phyloP scores from a whole-genome alignment of 2,329 filamentous ascomycete species.

The Xylaria hypoxylon region DNA sequence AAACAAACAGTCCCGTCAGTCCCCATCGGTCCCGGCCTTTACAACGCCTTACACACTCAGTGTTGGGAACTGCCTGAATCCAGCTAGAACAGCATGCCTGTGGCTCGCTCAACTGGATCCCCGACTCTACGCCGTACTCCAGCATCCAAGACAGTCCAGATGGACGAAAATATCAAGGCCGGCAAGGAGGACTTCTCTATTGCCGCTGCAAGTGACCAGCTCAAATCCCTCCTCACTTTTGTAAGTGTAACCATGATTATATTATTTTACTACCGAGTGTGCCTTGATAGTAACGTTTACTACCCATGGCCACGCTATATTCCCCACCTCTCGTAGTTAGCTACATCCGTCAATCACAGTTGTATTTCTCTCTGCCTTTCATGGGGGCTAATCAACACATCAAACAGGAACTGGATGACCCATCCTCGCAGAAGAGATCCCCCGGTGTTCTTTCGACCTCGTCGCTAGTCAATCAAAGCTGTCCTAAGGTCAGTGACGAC shows the following conservation, averaged over 20 bases:
- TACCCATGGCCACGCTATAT: background rate
- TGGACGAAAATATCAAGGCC: conserved; percentile 54
- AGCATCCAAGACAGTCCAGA: conserved; percentile 49
- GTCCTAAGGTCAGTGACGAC: conserved; percentile 60
- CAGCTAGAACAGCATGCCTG: conserved; percentile 54
- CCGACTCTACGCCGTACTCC: conserved; percentile 54
- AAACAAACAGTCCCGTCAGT: conserved; percentile 25
- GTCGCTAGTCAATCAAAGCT: conserved; percentile 67
- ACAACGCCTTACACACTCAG: conserved; percentile 2
- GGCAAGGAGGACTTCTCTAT: conserved; percentile 53
- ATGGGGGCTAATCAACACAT: conserved; percentile 15
- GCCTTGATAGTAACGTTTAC: background rate
- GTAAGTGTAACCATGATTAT: conserved; percentile 47
- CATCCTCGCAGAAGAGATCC: conserved; percentile 55
- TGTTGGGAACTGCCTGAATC: background rate
- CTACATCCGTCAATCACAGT: background rate
- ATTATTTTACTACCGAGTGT: conserved; percentile 3
- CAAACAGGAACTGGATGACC: conserved; percentile 44
- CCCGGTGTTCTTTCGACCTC: conserved; percentile 62
- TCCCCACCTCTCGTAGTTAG: background rate
- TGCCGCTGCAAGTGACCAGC: conserved; percentile 50
- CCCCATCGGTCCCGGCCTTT: conserved; percentile 26
- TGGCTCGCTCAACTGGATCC: conserved; percentile 56
- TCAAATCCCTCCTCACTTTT: conserved; percentile 46
- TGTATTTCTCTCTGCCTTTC: background rate